These are phyloP conservation scores for Pseudopithomyces maydicus DNA, from an alignment of 2,329 filamentous ascomycete genomes.

Conservation along the genomic window DNA sequence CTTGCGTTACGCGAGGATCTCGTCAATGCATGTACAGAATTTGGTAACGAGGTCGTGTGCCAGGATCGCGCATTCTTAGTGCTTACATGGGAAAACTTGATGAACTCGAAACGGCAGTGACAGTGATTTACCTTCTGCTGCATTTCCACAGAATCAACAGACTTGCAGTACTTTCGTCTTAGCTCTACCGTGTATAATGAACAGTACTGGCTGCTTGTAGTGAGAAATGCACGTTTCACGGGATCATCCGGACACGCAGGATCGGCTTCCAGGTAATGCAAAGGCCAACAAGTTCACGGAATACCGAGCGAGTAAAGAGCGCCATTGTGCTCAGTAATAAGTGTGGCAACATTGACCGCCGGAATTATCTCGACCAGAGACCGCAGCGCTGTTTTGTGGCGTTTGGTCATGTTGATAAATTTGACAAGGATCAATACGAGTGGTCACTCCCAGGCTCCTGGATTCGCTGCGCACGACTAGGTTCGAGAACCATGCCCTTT, in stretches of 20 bases:
- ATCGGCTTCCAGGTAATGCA: not conserved
- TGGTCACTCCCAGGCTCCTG: too few species aligned
- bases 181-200: too few species aligned
- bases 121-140: too few species aligned
- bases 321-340: not conserved
- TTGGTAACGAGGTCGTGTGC: conserved; percentile 1
- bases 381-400: not conserved
- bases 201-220: too few species aligned
- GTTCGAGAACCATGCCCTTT: too few species aligned
- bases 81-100: not conserved
- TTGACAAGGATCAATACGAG: not conserved
- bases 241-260: not conserved
- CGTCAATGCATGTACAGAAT: not conserved
- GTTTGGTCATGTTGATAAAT: not conserved
- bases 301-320: not conserved
- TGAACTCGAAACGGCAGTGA: too few species aligned
- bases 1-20: not conserved
- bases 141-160: too few species aligned
- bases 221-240: not conserved
- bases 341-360: not conserved
- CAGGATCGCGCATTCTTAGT: not conserved
- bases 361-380: not conserved
- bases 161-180: too few species aligned
- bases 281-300: not conserved
- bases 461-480: too few species aligned